A percentile compares a stretch with the other conserved stretches of the same genome.
phyloP scores from a whole-genome alignment of 169 alveolate species.

The Pseudocohnilembus persalinus region DNA sequence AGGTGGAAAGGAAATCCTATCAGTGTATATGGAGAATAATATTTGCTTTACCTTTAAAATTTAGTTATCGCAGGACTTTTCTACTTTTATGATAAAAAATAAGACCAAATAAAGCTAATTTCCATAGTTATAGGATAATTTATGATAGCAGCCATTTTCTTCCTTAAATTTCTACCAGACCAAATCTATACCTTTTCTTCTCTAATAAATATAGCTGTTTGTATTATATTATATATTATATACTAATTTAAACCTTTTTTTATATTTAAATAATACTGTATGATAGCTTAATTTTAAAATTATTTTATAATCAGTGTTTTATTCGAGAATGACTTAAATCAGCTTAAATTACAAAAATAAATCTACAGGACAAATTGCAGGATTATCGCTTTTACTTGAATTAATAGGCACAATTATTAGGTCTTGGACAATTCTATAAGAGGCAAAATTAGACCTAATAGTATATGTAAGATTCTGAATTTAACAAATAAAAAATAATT shows the following conservation, averaged over 20 bases:
- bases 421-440: neutral
- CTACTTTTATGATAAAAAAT: neutral
- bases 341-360: neutral
- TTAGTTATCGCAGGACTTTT: too few species aligned
- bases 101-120: neutral
- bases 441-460: neutral
- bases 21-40: neutral
- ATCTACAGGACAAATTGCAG: neutral
- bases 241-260: too few species aligned
- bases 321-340: too few species aligned
- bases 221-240: neutral
- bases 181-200: too few species aligned
- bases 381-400: neutral
- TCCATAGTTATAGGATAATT: neutral
- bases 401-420: neutral
- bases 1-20: neutral
- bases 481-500: too few species aligned
- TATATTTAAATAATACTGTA: too few species aligned
- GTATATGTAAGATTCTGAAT: neutral
- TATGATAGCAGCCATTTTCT: neutral
- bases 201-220: neutral
- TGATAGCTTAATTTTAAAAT: too few species aligned
- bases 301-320: too few species aligned
- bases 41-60: too few species aligned
- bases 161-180: neutral